Conservation (phyloP, 1,139 yeast species). For the Blastobotrys aristatus region DNA sequence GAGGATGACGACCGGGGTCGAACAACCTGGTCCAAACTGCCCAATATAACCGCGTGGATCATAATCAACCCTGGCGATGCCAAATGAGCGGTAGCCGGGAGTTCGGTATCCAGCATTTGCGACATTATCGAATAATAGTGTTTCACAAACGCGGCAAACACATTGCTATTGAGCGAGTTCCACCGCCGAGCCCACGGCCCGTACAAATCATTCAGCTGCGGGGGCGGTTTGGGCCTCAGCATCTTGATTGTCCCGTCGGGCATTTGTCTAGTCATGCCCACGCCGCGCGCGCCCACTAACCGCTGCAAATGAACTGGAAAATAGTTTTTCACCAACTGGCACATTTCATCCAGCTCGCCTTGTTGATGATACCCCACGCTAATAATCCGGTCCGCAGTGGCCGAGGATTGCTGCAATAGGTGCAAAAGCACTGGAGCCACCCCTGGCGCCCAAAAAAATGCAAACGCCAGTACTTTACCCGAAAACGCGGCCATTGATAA, state of each 20-base stretch:
- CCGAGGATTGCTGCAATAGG: slow-evolving; percentile 49
- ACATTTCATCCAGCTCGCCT: slow-evolving; percentile 24
- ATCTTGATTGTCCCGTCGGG: slow-evolving; percentile 6
- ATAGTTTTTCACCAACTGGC: slow-evolving; percentile 17
- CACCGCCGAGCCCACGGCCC: slow-evolving; percentile 69
- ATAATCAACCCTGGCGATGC: slow-evolving; percentile 37
- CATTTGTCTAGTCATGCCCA: slow-evolving; percentile 7
- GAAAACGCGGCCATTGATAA: slow-evolving; percentile 63
- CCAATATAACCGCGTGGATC: slow-evolving; percentile 33
- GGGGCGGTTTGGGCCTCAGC: slow-evolving; percentile 15
- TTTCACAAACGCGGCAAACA: slow-evolving; percentile 69
- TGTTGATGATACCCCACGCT: slow-evolving; percentile 18
- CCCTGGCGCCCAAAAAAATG: slow-evolving; percentile 56
- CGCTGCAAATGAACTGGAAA: slow-evolving; percentile 27
- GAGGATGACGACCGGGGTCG: neutral
- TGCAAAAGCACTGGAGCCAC: slow-evolving; percentile 60
- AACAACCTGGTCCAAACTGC: slow-evolving; percentile 31
- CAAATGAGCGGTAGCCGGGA: slow-evolving; percentile 27
- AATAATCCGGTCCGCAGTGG: slow-evolving; percentile 33
- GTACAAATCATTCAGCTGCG: slow-evolving; percentile 43
- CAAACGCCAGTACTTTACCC: slow-evolving; percentile 74
- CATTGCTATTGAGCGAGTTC: slow-evolving; percentile 48
- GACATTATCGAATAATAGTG: slow-evolving; percentile 48
- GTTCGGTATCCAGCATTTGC: slow-evolving; percentile 20
- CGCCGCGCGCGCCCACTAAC: slow-evolving; percentile 24